These are phyloP conservation scores for Suillus paluster DNA, from an alignment of 768 basidiomycete genomes.

Conservation along the genomic window DNA sequence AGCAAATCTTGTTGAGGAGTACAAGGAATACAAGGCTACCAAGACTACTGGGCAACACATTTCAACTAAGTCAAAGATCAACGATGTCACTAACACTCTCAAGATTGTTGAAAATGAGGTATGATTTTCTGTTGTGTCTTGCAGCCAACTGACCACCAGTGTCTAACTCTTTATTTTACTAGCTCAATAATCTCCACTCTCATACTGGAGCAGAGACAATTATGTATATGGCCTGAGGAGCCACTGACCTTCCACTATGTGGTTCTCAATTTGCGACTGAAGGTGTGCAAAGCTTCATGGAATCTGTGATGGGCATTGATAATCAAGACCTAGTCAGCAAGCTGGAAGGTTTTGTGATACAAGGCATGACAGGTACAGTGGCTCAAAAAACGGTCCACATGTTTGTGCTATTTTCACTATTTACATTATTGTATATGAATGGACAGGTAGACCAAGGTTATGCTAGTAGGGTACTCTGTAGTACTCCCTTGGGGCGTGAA, in stretches of 20 bases:
- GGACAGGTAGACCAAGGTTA: too few species aligned
- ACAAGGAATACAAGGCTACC: background rate
- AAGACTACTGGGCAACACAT: conserved; percentile 1
- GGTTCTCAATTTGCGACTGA: conserved; percentile 8
- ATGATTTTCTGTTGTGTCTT: background rate
- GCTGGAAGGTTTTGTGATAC: conserved; percentile 10
- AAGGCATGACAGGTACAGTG: conserved; percentile 12
- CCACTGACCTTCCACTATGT: conserved; percentile 4
- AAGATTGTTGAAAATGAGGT: conserved; percentile 12
- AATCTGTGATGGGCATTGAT: conserved; percentile 5
- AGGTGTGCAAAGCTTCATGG: conserved; percentile 11
- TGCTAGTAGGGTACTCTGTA: too few species aligned
- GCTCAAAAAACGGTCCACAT: too few species aligned
- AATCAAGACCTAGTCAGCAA: conserved; percentile 12
- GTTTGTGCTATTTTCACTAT: too few species aligned
- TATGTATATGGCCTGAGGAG: conserved; percentile 5
- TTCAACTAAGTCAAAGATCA: conserved; percentile 13
- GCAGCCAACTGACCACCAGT: background rate
- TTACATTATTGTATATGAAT: too few species aligned
- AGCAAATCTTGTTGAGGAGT: background rate
- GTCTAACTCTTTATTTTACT: background rate
- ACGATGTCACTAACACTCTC: conserved; percentile 9
- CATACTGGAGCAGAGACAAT: conserved; percentile 12
- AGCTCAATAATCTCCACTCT: conserved; percentile 8
- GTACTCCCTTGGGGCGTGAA: too few species aligned